Base-by-base conservation (phyloP, 768 basidiomycete species). In the Daedaleopsis nitida region DNA sequence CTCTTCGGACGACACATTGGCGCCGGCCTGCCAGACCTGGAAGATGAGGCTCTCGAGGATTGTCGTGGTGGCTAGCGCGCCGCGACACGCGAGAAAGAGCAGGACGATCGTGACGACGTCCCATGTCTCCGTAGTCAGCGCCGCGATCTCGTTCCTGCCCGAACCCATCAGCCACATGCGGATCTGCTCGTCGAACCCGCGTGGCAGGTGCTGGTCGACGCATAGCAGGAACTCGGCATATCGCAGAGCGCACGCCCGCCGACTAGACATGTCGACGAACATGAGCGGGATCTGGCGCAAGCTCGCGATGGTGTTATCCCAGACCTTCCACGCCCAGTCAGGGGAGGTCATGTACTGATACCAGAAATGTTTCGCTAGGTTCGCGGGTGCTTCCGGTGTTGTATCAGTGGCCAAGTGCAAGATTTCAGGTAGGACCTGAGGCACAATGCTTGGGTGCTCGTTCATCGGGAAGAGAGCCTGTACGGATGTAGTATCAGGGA, bases 301-400 rank as follows among this genome's bases (percentile, higher is more conserved):
- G 54, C 86, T 87, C 7, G 88, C 84, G 47, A 94, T 79, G 1
- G 87, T 85, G 66, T 90, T 92, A 69, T 92, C 90, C 91, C 91
- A 93, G 19, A 89, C 88, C 66, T 87, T 88, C 85, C 85, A 88
- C 1, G 83, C 90, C 90, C 91, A 92, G 66, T 91, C 83, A 14
- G 73, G 68, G 0, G 89, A 83, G 16, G 83, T 84, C 45, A 88
- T 85, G 66, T 92, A 92, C 69, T 90, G 89, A 73, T 90, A 89
- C 92, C 92, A 94, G 14, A 94, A 77, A 49, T 82, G 82, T 65
- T 88, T 89, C 0, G 91, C 91, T 21, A 94, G 83, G 50, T 82
- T 80, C 0, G 86, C 86, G 2, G 89, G 82, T 6, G 86, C 89
- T 59, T 87, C 85, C 0, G 77, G 76, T 52, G 81, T 80, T 3